Evolutionary conservation across 2,329 filamentous ascomycete genomes (phyloP).

Genomic region (Cercospora sp.): DNA sequence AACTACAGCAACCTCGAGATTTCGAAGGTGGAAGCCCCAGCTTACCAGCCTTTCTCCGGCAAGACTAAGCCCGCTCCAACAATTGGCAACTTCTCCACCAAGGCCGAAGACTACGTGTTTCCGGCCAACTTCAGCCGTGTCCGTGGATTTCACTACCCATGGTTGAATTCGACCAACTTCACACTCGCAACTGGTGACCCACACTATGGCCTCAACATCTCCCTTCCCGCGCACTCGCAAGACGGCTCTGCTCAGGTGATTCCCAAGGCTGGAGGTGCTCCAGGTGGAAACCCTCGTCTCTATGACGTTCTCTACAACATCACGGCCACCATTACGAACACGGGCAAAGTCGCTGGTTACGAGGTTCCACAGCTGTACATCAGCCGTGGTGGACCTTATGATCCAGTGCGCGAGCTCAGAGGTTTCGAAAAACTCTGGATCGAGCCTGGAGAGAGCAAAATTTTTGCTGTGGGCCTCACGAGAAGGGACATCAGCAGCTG

Average conservation of each 20-base stretch:
- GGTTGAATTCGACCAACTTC: conserved; percentile 63
- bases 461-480: conserved; percentile 43
- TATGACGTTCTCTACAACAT: conserved; percentile 69
- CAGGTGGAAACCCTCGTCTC: conserved; percentile 61
- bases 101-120: conserved; percentile 57
- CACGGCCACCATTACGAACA: conserved; percentile 63
- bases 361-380: conserved; percentile 55
- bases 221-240: conserved; percentile 60
- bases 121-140: conserved; percentile 58
- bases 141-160: conserved; percentile 65
- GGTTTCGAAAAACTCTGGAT: conserved; percentile 40
- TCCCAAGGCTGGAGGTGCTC: conserved; percentile 63
- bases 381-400: conserved; percentile 56
- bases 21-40: conserved; percentile 41
- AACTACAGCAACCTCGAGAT: conserved; percentile 63
- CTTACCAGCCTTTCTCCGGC: conserved; percentile 62
- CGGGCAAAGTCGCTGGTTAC: conserved; percentile 50
- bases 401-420: conserved; percentile 40
- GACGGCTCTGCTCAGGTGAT: conserved; percentile 59
- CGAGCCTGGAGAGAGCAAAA: conserved; percentile 35
- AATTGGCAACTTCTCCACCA: conserved; percentile 63
- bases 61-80: conserved; percentile 62
- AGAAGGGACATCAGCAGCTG: conserved; percentile 53
- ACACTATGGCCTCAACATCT: conserved; percentile 60
- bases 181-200: conserved; percentile 57